A percentile compares a stretch with the other conserved stretches of the same genome.
Evolutionary conservation across 805 yeast species (phyloP).

Genomic region (Starmerella bacillaris): DNA sequence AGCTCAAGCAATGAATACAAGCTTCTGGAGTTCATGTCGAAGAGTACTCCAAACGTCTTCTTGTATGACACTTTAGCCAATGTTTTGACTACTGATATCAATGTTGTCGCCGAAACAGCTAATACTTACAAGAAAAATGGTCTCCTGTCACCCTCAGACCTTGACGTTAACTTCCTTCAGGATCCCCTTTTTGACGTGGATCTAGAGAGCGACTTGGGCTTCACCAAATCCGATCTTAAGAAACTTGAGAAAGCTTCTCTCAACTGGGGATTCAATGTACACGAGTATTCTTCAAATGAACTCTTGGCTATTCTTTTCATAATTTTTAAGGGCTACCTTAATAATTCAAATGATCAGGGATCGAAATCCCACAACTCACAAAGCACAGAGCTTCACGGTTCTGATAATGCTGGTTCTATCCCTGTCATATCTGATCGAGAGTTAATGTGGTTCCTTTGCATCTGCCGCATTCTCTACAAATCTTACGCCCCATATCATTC

Average conservation of each 20-base stretch:
- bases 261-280: constrained; percentile 57
- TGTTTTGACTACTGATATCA: neutral
- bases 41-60: constrained; percentile 5
- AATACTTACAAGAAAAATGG: constrained; percentile 7
- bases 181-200: constrained; percentile 1
- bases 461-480: constrained; percentile 61
- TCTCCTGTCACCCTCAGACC: constrained; percentile 4
- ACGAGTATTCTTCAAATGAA: constrained; percentile 45
- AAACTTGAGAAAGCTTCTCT: constrained; percentile 4
- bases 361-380: too few species aligned
- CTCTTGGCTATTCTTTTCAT: constrained; percentile 40
- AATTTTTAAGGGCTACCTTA: constrained; percentile 38
- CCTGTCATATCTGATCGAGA: constrained; percentile 30
- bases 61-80: neutral
- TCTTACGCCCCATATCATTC: constrained; percentile 84
- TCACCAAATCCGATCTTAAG: constrained; percentile 1
- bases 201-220: constrained; percentile 7
- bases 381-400: constrained; percentile 20
- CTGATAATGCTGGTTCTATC: constrained; percentile 8
- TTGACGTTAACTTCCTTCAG: neutral
- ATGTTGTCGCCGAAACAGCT: neutral
- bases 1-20: neutral
- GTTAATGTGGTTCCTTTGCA: constrained; percentile 42
- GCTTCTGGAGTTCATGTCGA: constrained; percentile 2
- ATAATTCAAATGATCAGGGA: too few species aligned